These are phyloP conservation scores for Phialocephala sp. DNA, from an alignment of 2,329 filamentous ascomycete genomes.

Conservation along the genomic window DNA sequence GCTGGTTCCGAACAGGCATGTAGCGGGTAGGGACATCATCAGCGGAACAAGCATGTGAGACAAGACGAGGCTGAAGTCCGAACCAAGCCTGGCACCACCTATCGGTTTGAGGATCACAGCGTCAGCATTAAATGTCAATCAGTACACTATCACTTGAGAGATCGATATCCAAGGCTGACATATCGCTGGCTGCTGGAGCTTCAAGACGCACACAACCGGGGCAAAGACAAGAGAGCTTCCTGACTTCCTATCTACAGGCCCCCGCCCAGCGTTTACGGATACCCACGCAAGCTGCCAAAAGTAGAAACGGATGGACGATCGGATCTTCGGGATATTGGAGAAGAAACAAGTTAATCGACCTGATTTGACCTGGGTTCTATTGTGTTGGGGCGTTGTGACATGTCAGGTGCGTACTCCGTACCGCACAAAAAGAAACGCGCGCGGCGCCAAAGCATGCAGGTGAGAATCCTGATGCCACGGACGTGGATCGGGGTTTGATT, in stretches of 20 bases:
- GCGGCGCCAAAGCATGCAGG: neutral
- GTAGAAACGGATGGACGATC: neutral
- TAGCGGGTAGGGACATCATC: neutral
- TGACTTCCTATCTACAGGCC: neutral
- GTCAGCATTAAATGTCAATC: neutral
- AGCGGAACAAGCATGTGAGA: neutral
- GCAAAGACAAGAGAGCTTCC: neutral
- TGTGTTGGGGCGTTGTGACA: neutral
- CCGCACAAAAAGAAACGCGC: neutral
- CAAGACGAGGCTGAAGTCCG: constrained; percentile 1
- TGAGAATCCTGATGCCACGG: constrained; percentile 10
- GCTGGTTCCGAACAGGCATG: neutral
- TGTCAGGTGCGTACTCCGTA: neutral
- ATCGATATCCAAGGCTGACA: constrained; percentile 2
- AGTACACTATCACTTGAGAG: neutral
- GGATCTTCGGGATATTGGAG: constrained; percentile 1
- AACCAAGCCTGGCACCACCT: neutral
- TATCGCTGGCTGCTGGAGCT: neutral
- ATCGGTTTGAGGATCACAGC: neutral
- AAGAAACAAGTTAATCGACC: neutral
- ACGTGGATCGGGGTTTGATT: neutral
- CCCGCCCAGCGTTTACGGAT: neutral
- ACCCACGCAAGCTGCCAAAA: neutral
- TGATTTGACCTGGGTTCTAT: neutral
- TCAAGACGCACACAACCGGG: neutral